Conservation (phyloP, 2,329 filamentous ascomycete species). For the Acephala macrosclerotiorum region DNA sequence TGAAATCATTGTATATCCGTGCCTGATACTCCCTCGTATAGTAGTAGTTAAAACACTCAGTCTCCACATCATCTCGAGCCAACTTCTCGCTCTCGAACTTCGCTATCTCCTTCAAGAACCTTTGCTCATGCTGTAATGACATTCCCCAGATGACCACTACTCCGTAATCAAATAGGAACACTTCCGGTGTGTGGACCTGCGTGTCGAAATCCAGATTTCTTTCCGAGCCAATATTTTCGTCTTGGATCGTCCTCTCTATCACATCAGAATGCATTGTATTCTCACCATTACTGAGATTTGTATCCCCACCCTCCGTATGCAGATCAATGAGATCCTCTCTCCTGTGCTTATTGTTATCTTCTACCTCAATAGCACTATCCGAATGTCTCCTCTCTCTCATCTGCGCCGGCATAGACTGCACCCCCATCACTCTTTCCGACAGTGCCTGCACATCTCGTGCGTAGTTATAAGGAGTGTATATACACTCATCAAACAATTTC, state of each 20-base stretch:
- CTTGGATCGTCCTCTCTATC: constrained; percentile 43
- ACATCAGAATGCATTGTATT: constrained; percentile 37
- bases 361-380: constrained; percentile 75
- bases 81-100: constrained; percentile 95
- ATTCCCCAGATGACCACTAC: constrained; percentile 99
- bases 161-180: constrained; percentile 97
- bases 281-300: constrained; percentile 44
- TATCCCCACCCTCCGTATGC: constrained; percentile 48
- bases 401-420: constrained; percentile 45
- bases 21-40: constrained; percentile 98
- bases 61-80: constrained; percentile 86
- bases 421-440: constrained; percentile 35
- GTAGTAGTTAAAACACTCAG: constrained; percentile 99
- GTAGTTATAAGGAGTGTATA: constrained; percentile 94
- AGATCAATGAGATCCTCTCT: constrained; percentile 71
- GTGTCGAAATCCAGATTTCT: constrained; percentile 79
- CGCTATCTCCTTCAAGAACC: constrained; percentile 90
- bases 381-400: constrained; percentile 74
- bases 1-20: constrained; percentile 99
- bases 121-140: constrained; percentile 86
- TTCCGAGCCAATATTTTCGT: constrained; percentile 47
- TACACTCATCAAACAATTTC: constrained; percentile 96
- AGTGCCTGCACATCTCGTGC: constrained; percentile 51
- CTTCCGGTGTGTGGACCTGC: constrained; percentile 87
- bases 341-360: constrained; percentile 61